Evolutionary conservation across 352 stramenopile species (phyloP), one percentile per base, ranked within the genome.

Genomic region (Globisporangium carolinianum): DNA sequence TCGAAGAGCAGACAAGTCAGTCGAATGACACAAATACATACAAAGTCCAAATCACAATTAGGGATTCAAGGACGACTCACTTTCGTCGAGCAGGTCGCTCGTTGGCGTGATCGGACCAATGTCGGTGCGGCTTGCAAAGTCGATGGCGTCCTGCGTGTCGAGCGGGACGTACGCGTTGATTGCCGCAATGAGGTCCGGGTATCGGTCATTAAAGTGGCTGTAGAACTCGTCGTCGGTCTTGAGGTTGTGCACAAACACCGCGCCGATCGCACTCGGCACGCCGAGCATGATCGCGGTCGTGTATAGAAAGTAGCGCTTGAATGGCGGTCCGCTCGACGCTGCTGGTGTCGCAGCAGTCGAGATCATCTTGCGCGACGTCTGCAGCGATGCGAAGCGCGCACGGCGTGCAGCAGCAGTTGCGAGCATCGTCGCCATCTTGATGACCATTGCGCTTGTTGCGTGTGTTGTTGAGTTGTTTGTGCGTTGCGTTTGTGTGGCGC

Each of bases 211-310:
- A 55, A 94, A 94, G 58, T 94, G 78, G 63, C 69, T 79, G 68
- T 90, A 90, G 63, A 94, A 94, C 55, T 86, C 77, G 60, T 89
- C 76, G 66, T 94, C 84, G 9, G 71, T 75, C 68, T 86, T 75
- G 45, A 94, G 66, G 62, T 94, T 94, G 73, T 94, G 84, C 61
- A 94, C 79, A 50, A 94, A 94, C 50, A 76, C 71, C 24, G 62
- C 81, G 38, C 75, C 79, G 14, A 89, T 67, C 18, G 57, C 75
- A 11, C 75, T 63, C 0, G 84, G 84, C 51, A 94, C 71, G 61
- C 84, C 84, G n/a, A 94, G 65, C 76, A 91, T 89, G 60, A 94
- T 69, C 43, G 66, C 79, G 14, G 82, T 93, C 57, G 80, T 88
- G 67, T 85, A 81, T 62, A 76, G 69, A 46, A 93, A 86, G 61